Evolutionary conservation across 2,329 filamentous ascomycete species (phyloP).

Genomic region (Aquanectria penicillioides): DNA sequence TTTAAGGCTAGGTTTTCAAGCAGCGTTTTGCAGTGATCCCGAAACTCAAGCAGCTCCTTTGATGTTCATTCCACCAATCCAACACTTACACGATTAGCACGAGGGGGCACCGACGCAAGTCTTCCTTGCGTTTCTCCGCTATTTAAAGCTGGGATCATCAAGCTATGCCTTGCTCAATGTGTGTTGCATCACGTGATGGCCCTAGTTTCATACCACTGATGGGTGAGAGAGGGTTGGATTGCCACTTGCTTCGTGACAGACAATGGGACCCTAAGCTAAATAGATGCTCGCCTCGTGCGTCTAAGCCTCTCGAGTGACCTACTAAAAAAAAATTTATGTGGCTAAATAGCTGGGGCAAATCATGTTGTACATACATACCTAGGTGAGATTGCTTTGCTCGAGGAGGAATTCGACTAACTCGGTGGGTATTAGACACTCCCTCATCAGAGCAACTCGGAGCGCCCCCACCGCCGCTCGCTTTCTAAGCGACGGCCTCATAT

Average conservation of each 20-base stretch:
- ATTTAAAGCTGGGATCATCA: too few relatives aligned
- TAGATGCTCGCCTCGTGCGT: neutral
- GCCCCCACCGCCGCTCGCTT: neutral
- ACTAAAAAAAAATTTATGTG: too few relatives aligned
- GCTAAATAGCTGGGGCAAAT: too few relatives aligned
- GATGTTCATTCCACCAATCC: too few relatives aligned
- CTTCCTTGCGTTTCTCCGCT: neutral
- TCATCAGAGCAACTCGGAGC: too few relatives aligned
- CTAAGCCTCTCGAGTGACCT: neutral
- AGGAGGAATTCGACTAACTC: slow-evolving; percentile 5
- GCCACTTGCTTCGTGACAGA: neutral
- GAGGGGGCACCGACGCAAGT: neutral
- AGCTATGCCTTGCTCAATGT: too few relatives aligned
- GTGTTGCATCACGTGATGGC: neutral
- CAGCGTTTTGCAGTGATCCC: too few relatives aligned
- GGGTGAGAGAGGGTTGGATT: neutral
- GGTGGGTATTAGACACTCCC: neutral
- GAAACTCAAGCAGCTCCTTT: too few relatives aligned
- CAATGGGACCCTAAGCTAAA: neutral
- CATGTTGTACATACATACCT: too few relatives aligned
- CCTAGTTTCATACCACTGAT: neutral
- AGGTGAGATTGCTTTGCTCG: neutral
- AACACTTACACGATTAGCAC: neutral
- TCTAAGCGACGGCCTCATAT: neutral
- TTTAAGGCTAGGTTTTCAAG: too few relatives aligned